Evolutionary conservation across 2,329 filamentous ascomycete species (phyloP).

Genomic region (Plectosphaerella plurivora): DNA sequence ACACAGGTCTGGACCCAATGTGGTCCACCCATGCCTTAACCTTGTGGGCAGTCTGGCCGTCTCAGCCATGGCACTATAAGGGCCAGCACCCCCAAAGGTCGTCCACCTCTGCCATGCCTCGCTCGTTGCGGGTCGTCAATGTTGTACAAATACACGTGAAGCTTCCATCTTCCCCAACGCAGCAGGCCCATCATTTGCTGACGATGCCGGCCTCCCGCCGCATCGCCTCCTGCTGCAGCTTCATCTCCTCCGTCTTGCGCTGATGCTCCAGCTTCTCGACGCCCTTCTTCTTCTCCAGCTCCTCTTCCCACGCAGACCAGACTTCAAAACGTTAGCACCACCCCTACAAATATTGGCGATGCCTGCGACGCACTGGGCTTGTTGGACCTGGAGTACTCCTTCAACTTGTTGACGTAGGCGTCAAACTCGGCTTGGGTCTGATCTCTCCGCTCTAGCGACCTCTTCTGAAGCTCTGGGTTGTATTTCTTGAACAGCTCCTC

Average conservation of each 20-base stretch:
- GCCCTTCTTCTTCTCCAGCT: slow-evolving; percentile 36
- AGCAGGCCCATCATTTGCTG: background rate
- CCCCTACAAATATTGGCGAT: background rate
- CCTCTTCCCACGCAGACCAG: slow-evolving; percentile 47
- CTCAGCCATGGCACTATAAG: too few relatives aligned
- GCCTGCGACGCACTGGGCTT: slow-evolving; percentile 68
- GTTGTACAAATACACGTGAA: too few relatives aligned
- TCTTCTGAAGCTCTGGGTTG: slow-evolving; percentile 89
- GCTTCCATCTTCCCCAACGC: too few relatives aligned
- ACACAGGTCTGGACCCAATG: too few relatives aligned
- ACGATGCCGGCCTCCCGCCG: slow-evolving; percentile 37
- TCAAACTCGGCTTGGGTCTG: slow-evolving; percentile 83
- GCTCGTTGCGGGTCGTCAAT: too few relatives aligned
- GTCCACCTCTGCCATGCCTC: too few relatives aligned
- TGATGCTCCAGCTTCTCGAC: slow-evolving; percentile 27
- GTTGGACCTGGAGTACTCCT: slow-evolving; percentile 85
- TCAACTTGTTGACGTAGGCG: slow-evolving; percentile 77
- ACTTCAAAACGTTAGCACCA: slow-evolving; percentile 26
- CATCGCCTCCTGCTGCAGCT: slow-evolving; percentile 42
- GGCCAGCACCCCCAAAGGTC: too few relatives aligned
- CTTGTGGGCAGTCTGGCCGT: too few relatives aligned
- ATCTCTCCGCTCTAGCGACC: slow-evolving; percentile 74
- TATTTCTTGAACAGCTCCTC: slow-evolving; percentile 91
- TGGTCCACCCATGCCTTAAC: too few relatives aligned
- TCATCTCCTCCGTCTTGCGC: slow-evolving; percentile 34